phyloP scores from a whole-genome alignment of 139 green algal species.

The Cymbomonas tetramitiformis region DNA sequence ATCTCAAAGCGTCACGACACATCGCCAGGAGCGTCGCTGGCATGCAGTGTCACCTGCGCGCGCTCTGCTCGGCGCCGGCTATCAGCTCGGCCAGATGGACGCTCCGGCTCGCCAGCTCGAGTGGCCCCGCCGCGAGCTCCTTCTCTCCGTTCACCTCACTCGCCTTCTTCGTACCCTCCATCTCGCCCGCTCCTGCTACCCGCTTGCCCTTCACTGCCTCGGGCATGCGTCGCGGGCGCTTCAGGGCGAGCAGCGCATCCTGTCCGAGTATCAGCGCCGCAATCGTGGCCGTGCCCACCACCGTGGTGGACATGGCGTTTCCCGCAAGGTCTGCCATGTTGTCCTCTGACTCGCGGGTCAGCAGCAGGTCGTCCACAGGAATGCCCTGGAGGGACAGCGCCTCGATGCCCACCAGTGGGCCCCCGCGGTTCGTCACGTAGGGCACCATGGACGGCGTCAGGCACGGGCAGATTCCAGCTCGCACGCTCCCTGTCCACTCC shows the following conservation, averaged over 20 bases:
- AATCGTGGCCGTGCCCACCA: conserved; percentile 17
- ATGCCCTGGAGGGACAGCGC: conserved; percentile 18
- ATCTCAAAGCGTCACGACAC: no score
- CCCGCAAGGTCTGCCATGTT: conserved; percentile 20
- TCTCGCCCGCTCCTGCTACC: neutral
- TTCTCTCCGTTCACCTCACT: neutral
- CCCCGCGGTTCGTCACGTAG: conserved; percentile 21
- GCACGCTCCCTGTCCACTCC: neutral
- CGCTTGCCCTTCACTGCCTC: neutral
- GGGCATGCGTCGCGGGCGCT: neutral
- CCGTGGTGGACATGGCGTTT: conserved; percentile 20
- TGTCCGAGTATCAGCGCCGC: conserved; percentile 5
- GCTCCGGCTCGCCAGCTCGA: neutral
- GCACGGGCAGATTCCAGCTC: conserved; percentile 18
- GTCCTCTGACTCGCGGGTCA: conserved; percentile 15
- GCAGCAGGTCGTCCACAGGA: conserved; percentile 17
- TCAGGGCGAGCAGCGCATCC: neutral
- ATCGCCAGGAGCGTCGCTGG: no score
- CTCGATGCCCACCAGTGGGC: conserved; percentile 20
- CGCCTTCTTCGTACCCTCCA: neutral
- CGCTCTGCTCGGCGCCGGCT: neutral
- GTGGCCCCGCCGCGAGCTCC: neutral
- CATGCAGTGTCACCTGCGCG: no score
- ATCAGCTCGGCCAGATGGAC: neutral
- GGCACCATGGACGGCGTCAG: conserved; percentile 22